Conservation (phyloP, 225 moss, liverwort and hornwort species). For the Sphagnum contortum region DNA sequence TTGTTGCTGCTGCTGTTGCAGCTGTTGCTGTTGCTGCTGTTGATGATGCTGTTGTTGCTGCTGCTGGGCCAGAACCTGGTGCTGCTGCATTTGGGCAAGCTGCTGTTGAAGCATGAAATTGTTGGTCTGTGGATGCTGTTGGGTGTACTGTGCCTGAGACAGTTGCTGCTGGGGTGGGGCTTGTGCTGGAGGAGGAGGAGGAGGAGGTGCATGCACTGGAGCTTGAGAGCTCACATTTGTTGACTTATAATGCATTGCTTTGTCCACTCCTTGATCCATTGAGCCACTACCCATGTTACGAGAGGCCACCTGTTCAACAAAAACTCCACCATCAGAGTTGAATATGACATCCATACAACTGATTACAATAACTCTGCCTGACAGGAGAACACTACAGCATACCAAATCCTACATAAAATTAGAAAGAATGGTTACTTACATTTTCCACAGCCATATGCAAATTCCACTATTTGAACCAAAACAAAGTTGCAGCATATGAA, state of each 20-base stretch:
- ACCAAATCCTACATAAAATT: no score
- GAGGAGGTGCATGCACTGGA: conserved; percentile 1
- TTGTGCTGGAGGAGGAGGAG: conserved; percentile 20
- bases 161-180: conserved; percentile 40
- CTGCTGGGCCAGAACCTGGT: conserved; percentile 37
- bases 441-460: no score
- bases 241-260: not conserved
- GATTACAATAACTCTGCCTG: no score
- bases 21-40: conserved; percentile 16
- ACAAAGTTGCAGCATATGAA: no score
- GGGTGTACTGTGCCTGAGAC: conserved; percentile 33
- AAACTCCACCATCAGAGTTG: not conserved
- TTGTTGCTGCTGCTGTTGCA: conserved; percentile 36
- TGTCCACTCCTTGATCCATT: conserved; percentile 12
- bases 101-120: conserved; percentile 16
- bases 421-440: no score
- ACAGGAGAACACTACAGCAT: no score
- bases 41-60: conserved; percentile 11
- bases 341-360: no score
- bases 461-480: no score
- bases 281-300: conserved; percentile 18
- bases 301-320: conserved; percentile 10
- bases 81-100: conserved; percentile 42
- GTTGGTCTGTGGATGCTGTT: conserved; percentile 30
- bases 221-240: conserved; percentile 32